Percentiles rank a stretch among this genome's conserved stretches.
Evolutionary conservation across 192 early-diverging fungal genomes (phyloP).

Genomic region (Jimgerdemannia lactiflua): DNA sequence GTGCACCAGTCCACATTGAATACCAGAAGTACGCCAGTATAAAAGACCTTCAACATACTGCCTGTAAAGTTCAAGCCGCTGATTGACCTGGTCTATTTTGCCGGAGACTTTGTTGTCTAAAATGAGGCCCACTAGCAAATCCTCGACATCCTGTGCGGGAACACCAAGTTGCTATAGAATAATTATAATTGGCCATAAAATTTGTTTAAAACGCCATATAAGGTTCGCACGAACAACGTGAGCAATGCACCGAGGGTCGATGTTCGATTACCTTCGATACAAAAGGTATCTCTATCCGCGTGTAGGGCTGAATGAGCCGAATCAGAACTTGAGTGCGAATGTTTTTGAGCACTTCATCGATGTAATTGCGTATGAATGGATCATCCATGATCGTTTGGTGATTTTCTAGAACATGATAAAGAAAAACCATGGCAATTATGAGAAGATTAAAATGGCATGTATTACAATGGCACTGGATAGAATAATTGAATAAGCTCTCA

Average conservation of each 20-base stretch:
- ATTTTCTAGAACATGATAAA: constrained; percentile 44
- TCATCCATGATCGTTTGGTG: constrained; percentile 80
- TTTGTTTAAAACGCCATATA: neutral
- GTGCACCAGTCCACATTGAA: neutral
- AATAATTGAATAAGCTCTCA: constrained; percentile 4
- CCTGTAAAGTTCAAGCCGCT: constrained; percentile 67
- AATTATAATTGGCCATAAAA: neutral
- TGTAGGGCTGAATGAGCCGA: constrained; percentile 86
- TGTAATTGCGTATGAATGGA: constrained; percentile 85
- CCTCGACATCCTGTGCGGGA: constrained; percentile 73
- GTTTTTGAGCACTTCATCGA: constrained; percentile 89
- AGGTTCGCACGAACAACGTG: neutral
- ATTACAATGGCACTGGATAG: neutral
- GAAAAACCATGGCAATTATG: neutral
- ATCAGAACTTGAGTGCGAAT: constrained; percentile 92
- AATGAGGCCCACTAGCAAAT: constrained; percentile 83
- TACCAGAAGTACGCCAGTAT: neutral
- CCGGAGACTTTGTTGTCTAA: constrained; percentile 85
- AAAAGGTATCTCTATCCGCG: constrained; percentile 81
- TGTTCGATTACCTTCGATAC: constrained; percentile 63
- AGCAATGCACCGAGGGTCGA: too few species aligned
- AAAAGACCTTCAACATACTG: constrained; percentile 43
- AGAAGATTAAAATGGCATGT: neutral
- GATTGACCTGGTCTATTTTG: constrained; percentile 89
- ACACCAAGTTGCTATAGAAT: constrained; percentile 69